Conservation (phyloP, 371 early-diverging fungal genomes). For the Quaeritorhiza haematococci region DNA sequence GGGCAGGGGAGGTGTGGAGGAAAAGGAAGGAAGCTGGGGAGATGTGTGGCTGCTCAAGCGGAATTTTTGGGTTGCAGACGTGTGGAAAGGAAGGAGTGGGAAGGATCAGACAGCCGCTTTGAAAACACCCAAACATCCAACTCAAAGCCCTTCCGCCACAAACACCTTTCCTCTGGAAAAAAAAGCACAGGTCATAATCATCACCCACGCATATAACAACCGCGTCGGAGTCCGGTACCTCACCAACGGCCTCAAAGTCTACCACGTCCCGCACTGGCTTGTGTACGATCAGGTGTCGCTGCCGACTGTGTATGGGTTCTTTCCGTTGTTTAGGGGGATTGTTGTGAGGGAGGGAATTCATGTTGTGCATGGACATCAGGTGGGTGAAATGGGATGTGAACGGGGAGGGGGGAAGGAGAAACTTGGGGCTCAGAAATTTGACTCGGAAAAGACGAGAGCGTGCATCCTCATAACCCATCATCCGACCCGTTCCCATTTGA, state of each 20-base stretch:
- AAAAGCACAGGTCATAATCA: constrained; percentile 44
- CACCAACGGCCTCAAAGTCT: constrained; percentile 94
- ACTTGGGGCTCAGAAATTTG: no score
- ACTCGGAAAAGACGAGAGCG: no score
- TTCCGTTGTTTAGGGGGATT: constrained; percentile 90
- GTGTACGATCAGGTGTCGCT: constrained; percentile 84
- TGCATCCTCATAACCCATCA: no score
- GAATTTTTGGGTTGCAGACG: no score
- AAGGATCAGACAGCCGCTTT: no score
- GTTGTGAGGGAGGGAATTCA: constrained; percentile 87
- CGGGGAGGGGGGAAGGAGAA: no score
- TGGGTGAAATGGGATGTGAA: no score
- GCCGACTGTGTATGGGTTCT: constrained; percentile 90
- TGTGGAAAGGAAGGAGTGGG: no score
- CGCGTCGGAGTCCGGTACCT: constrained; percentile 88
- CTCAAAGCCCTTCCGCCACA: background rate
- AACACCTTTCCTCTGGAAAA: background rate
- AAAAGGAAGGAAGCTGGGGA: no score
- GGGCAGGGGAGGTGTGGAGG: no score
- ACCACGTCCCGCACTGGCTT: constrained; percentile 87
- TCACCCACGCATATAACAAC: constrained; percentile 85
- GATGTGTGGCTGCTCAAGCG: no score
- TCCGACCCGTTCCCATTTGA: background rate
- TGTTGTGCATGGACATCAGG: constrained; percentile 97
- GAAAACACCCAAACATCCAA: no score